phyloP scores from a whole-genome alignment of 2,329 filamentous ascomycete species.

The Xylariomycetidae sp. region DNA sequence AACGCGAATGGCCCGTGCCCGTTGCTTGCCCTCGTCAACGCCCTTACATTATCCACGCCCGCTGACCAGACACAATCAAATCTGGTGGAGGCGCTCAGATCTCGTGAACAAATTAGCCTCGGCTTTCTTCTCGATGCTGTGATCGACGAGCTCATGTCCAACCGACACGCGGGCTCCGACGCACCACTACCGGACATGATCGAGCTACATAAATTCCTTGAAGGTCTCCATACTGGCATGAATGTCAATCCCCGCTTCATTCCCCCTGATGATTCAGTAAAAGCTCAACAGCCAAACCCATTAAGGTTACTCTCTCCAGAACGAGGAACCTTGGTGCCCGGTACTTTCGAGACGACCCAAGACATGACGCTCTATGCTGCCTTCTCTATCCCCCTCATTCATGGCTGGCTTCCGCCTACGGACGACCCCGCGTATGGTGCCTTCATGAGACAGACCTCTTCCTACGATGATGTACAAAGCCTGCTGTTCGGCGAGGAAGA shows the following conservation, averaged over 20 bases:
- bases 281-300: slow-evolving; percentile 43
- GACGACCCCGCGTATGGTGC: slow-evolving; percentile 64
- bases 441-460: slow-evolving; percentile 69
- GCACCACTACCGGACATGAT: slow-evolving; percentile 75
- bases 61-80: slow-evolving; percentile 58
- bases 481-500: slow-evolving; percentile 86
- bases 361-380: slow-evolving; percentile 91
- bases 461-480: slow-evolving; percentile 89
- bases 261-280: slow-evolving; percentile 45
- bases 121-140: slow-evolving; percentile 82
- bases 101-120: slow-evolving; percentile 82
- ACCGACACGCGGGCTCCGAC: slow-evolving; percentile 57
- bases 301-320: too few species aligned
- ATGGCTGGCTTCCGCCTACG: slow-evolving; percentile 81
- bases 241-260: slow-evolving; percentile 94
- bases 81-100: slow-evolving; percentile 70
- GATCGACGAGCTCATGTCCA: slow-evolving; percentile 88
- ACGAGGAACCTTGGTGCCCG: slow-evolving; percentile 48
- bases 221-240: slow-evolving; percentile 91
- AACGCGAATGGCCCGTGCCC: slow-evolving; percentile 95
- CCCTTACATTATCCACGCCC: slow-evolving; percentile 77
- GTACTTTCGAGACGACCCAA: slow-evolving; percentile 78
- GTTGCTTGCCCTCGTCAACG: slow-evolving; percentile 87
- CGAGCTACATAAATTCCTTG: slow-evolving; percentile 82
- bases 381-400: slow-evolving; percentile 82